Base-by-base conservation (phyloP, 768 basidiomycete genomes). In the Tricholoma sp. region DNA sequence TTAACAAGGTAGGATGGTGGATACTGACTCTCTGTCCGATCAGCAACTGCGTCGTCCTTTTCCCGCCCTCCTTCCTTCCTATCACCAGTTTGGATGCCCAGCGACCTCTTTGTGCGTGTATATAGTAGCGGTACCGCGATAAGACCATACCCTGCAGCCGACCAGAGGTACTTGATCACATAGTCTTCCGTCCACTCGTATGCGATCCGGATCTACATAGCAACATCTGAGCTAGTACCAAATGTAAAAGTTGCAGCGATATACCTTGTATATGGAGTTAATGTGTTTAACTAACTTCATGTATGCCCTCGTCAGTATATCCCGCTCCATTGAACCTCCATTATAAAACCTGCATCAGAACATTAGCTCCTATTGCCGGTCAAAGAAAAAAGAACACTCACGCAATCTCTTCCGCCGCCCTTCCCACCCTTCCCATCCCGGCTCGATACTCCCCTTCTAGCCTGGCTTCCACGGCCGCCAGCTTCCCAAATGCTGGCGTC, bases 181-280 rank as follows among this genome's bases (percentile, higher is more conserved):
- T 92, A 94, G 73, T 97, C 95, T 66, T 97, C 95, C 0, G 91
- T 97, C 94, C 91, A 97, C 72, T 86, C 91, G 65, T 92, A 95
- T 1, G 88, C 88, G 48, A 95, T 91, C 13, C 93, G 86, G 52
- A 93, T 91, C 89, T 91, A 58, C 11, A 29, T 36, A 4, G 44
- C 13, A 5, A 34, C 28, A 34, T 28, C 37, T 49, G 15, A 32
- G 53, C 18, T 50, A 31, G 42, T 24, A 6, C 8, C 2, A 39
- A 20, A 20, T 32, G 45, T 6, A 34, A 41, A 33, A 4, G 24
- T 24, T 24, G 52, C 11, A 48, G 53, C 28, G 10, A 48, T 73
- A 20, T 55, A 85, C 89, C 80, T 91, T 93, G 76, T 92, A 95
- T 48, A 98, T 93, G 0, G 84, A 87, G 64, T 98, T 95, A 53